phyloP scores from a whole-genome alignment of 2,329 filamentous ascomycete genomes.

The Fusarium fujikuroi region DNA sequence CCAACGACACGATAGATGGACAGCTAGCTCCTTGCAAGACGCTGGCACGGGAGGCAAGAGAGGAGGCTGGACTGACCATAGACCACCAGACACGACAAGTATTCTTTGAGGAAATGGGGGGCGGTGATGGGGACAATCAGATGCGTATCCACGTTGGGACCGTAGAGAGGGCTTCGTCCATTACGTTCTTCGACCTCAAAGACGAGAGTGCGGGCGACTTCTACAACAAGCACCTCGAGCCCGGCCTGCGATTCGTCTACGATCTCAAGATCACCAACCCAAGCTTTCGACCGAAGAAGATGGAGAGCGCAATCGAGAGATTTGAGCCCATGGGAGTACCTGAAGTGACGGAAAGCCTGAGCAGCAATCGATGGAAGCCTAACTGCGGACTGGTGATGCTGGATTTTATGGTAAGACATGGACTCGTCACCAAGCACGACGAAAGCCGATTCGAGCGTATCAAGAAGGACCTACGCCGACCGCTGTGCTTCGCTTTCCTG shows the following conservation, averaged over 20 bases:
- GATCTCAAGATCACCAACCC: slow-evolving; percentile 47
- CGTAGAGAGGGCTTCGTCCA: slow-evolving; percentile 38
- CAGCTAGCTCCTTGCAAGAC: slow-evolving; percentile 40
- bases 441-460: slow-evolving; percentile 40
- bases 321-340: slow-evolving; percentile 46
- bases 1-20: slow-evolving; percentile 38
- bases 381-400: slow-evolving; percentile 55
- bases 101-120: background rate
- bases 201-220: slow-evolving; percentile 42
- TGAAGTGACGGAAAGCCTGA: slow-evolving; percentile 46
- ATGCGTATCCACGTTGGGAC: slow-evolving; percentile 31
- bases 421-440: slow-evolving; percentile 40
- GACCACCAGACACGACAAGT: slow-evolving; percentile 27
- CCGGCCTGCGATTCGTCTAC: slow-evolving; percentile 52
- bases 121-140: background rate
- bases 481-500: slow-evolving; percentile 44
- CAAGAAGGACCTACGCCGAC: slow-evolving; percentile 35
- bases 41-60: slow-evolving; percentile 48
- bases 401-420: slow-evolving; percentile 50
- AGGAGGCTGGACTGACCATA: slow-evolving; percentile 47
- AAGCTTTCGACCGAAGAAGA: slow-evolving; percentile 37
- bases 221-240: slow-evolving; percentile 50
- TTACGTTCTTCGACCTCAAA: slow-evolving; percentile 52
- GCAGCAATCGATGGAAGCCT: slow-evolving; percentile 49
- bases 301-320: slow-evolving; percentile 44